Evolutionary conservation across 75 land plant species (phyloP), one percentile per base, ranked within the genome.

Genomic region (Adiantum capillusveneris): DNA sequence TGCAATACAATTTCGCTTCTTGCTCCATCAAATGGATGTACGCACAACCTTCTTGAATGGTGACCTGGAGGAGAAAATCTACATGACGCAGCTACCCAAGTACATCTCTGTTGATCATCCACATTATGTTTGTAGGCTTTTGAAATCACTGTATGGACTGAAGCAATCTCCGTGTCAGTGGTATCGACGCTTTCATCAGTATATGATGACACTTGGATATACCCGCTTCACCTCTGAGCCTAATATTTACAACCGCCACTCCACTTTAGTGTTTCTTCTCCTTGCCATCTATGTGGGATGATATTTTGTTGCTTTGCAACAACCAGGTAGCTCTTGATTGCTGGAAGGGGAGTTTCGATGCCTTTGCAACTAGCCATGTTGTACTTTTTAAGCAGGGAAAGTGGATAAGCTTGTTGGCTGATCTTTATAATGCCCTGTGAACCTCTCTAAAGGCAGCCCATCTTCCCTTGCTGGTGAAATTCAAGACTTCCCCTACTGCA

Each of bases 11-110:
- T 25, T 53, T 14, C 2, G 28, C 25, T 14, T 53, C 0, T 49
- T 44, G 14, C 24, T 72, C 2, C 64, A 68, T 36, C 62, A 68
- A 68, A 68, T 63, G 62, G 71, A 64, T 68, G 67, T 75, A 0
- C 34, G 57, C 20, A 67, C 66, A 25, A 29, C 66, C 0, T 74
- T 74, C 20, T 56, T 67, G 11, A 27, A 58, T 41, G 49, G 74
- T 13, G 13, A 57, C 17, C 41, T 71, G 17, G 49, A 58, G 0
- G 56, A 67, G 58, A 46, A 49, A 42, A 58, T 46, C 29, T 60
- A 26, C 45, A 69, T 69, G 62, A 25, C 57, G 30, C 55, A 74
- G 57, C 70, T 49, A 1, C 39, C 19, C 9, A 46, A 62, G 3
- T 74, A 53, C 26, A 25, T 44, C 0, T 22, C 31, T 3, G 21